Evolutionary conservation across 352 stramenopile genomes (phyloP).

Genomic region (Hyaloperonospora brassicae): DNA sequence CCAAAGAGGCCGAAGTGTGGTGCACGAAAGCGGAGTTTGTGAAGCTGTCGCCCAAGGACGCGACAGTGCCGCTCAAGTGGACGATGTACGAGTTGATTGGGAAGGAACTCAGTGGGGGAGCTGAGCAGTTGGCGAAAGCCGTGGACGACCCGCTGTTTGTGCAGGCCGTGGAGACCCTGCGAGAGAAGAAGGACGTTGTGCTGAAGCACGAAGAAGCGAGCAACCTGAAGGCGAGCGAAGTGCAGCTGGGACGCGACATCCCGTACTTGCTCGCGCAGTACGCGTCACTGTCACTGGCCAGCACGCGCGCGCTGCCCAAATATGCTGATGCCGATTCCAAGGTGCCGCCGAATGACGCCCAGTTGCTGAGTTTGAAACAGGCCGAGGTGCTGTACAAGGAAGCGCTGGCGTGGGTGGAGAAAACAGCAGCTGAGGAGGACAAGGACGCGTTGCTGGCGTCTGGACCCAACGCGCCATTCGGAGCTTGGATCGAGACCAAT

Average conservation of each 20-base stretch:
- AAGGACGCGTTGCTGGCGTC: constrained; percentile 42
- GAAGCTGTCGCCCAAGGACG: constrained; percentile 47
- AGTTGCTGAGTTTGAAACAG: constrained; percentile 48
- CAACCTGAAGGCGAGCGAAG: constrained; percentile 35
- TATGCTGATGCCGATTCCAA: constrained; percentile 23
- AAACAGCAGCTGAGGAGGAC: constrained; percentile 30
- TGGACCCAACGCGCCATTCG: constrained; percentile 49
- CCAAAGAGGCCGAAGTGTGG: constrained; percentile 36
- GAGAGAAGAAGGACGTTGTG: constrained; percentile 52
- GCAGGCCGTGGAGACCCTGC: constrained; percentile 44
- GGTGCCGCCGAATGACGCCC: constrained; percentile 23
- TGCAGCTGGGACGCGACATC: constrained; percentile 52
- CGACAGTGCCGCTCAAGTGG: constrained; percentile 59
- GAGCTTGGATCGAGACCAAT: constrained; percentile 64
- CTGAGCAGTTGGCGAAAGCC: constrained; percentile 26
- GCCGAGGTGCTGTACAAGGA: constrained; percentile 65
- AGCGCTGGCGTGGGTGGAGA: constrained; percentile 54
- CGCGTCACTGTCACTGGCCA: constrained; percentile 44
- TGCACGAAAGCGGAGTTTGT: constrained; percentile 53
- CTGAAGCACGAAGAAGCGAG: constrained; percentile 40
- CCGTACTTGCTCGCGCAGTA: constrained; percentile 70
- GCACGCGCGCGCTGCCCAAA: constrained; percentile 30
- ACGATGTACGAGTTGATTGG: constrained; percentile 61
- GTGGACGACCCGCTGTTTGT: constrained; percentile 57
- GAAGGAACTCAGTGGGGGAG: constrained; percentile 36